phyloP scores from a whole-genome alignment of 2,329 filamentous ascomycete species.

The Aspergillus piperis region DNA sequence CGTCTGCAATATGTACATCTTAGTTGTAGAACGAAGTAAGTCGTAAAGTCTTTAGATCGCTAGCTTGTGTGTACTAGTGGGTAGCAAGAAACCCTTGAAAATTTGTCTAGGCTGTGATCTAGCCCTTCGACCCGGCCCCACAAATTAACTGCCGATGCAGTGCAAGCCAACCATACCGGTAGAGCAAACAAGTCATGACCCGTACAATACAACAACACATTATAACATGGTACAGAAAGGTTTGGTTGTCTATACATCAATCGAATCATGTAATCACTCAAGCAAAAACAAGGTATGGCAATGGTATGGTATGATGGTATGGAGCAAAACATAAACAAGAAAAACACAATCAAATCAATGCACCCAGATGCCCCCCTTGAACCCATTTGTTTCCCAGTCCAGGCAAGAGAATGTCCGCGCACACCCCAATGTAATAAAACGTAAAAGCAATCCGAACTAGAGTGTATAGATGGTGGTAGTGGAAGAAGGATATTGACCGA shows the following conservation, averaged over 20 bases:
- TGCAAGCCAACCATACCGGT: no score
- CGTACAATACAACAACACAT: background rate
- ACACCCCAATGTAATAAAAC: background rate
- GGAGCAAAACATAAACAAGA: slow-evolving; percentile 1
- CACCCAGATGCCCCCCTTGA: slow-evolving; percentile 12
- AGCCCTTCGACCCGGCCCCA: background rate
- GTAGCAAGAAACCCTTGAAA: background rate
- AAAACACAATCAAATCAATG: slow-evolving; percentile 13
- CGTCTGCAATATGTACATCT: slow-evolving; percentile 19
- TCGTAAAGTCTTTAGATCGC: background rate
- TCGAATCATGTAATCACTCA: no score
- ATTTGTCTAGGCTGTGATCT: background rate
- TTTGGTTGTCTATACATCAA: slow-evolving; percentile 11
- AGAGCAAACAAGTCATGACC: background rate
- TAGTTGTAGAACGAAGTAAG: background rate
- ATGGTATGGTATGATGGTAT: slow-evolving; percentile 3
- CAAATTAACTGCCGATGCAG: background rate
- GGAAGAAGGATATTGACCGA: background rate
- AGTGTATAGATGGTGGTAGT: background rate
- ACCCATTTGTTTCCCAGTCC: background rate
- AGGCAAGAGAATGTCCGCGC: background rate
- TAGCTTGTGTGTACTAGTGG: background rate
- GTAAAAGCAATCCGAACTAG: background rate
- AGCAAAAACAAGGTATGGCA: background rate
- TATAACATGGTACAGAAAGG: slow-evolving; percentile 7